Base-by-base conservation (phyloP, 371 early-diverging fungal species). In the Haplosporangium sp. region DNA sequence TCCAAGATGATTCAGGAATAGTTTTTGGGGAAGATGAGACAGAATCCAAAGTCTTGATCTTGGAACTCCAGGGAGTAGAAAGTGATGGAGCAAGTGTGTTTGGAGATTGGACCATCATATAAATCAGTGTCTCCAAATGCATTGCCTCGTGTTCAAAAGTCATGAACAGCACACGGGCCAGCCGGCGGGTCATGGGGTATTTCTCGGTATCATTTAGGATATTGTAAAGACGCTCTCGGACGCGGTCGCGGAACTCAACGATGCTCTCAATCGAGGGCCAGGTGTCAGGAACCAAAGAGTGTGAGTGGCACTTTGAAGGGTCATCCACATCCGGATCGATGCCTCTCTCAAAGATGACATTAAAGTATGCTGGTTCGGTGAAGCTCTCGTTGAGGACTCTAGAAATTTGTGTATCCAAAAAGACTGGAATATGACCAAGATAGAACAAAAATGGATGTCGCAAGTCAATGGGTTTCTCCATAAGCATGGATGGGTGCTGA, bases 361-460 rank as follows among this genome's bases (percentile, higher is more conserved):
- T 85, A 83, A 87, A 97, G 8, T 72, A 55, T 10, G 63, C 74
- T 0, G 95, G 94, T 69, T 90, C 90, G 0, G 92, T 89, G 47
- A 85, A 85, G 1, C 86, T 69, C 58, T 90, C 88, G 0, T 82
- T 76, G 5, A 90, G 74, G 17, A 88, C 88, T 11, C 90, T 87
- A 0, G 94, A 85, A 37, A 96, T 76, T 50, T 94, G 92, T n/a
- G 94, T 93, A 74, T 97, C 96, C 61, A 95, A 71, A 69, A 97
- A 97, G 3, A 88, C 91, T 0, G 96, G 95, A 52, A 96, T 89
- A 76, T 97, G 97, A 13, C 96, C 97, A 17, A 96, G 84, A 73
- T 97, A 97, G 71, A 97, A 97, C 0, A 96, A 89, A 78, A 94
- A 94, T 2, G 96, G 96, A 63, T 95, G 96, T 15, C 97, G 93